Conservation (phyloP, 495 filamentous ascomycete species). For the Penicillium macrosclerotiorum region DNA sequence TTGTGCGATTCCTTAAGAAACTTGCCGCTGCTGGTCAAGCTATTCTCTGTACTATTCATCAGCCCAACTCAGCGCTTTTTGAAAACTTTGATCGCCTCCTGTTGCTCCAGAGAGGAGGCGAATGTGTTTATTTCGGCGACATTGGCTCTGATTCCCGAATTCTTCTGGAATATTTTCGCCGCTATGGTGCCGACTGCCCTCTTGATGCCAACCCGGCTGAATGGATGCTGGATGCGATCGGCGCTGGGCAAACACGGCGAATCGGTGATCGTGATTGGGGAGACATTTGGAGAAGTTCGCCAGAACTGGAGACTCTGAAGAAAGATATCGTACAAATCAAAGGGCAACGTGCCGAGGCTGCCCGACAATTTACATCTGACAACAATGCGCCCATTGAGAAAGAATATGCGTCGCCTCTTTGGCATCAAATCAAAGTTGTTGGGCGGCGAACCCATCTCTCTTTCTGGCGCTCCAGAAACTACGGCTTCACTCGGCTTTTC, state of each 20-base stretch:
- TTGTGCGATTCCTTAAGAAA: conserved; percentile 83
- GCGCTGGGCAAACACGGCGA: conserved; percentile 70
- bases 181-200: conserved; percentile 46
- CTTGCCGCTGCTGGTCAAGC: conserved; percentile 80
- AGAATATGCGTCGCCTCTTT: conserved; percentile 73
- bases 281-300: conserved; percentile 71
- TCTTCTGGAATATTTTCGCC: conserved; percentile 52
- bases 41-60: conserved; percentile 90
- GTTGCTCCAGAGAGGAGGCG: conserved; percentile 62
- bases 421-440: conserved; percentile 68
- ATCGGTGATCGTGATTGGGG: conserved; percentile 77
- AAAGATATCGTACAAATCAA: conserved; percentile 67
- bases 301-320: conserved; percentile 67
- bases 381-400: conserved; percentile 40
- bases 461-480: conserved; percentile 75
- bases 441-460: conserved; percentile 61
- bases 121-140: conserved; percentile 66
- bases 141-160: conserved; percentile 53
- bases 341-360: conserved; percentile 49
- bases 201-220: conserved; percentile 75
- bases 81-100: conserved; percentile 73
- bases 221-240: conserved; percentile 85
- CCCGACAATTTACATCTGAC: conserved; percentile 16
- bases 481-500: conserved; percentile 75
- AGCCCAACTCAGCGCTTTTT: conserved; percentile 83